These are phyloP conservation scores for Eragrostis curvula DNA, from an alignment of 176 grass and related monocot genomes.

Conservation along the genomic window DNA sequence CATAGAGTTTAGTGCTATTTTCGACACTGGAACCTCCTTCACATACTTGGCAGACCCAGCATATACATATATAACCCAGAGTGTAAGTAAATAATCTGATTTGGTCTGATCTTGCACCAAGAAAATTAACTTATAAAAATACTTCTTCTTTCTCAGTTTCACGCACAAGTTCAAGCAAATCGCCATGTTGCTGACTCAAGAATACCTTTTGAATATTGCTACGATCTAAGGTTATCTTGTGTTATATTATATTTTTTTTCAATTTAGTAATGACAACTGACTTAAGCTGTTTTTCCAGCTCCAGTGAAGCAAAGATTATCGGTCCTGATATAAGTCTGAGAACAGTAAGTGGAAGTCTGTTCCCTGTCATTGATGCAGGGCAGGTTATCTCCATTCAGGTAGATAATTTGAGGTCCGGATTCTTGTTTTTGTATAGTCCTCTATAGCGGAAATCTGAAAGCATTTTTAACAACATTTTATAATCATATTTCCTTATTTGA, in stretches of 20 bases:
- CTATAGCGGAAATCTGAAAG: not conserved
- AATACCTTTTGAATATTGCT: conserved; percentile 90
- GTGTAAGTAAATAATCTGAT: conserved; percentile 55
- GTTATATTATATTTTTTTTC: not conserved
- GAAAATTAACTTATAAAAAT: not conserved
- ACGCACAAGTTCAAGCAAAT: conserved; percentile 61
- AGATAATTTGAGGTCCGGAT: not conserved
- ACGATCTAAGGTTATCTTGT: conserved; percentile 62
- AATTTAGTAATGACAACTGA: not conserved
- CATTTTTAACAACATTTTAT: not conserved
- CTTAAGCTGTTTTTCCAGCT: conserved; percentile 41
- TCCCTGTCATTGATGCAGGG: conserved; percentile 69
- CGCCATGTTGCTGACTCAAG: conserved; percentile 52
- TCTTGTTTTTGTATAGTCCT: conserved; percentile 4
- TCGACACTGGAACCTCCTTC: conserved; percentile 88
- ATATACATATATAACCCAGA: conserved; percentile 70
- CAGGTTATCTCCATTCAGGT: conserved; percentile 67
- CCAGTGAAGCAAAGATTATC: conserved; percentile 48
- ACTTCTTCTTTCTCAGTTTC: conserved; percentile 58
- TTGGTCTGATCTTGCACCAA: not conserved
- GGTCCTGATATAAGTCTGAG: conserved; percentile 75
- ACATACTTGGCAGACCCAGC: conserved; percentile 77
- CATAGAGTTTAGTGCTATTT: conserved; percentile 62
- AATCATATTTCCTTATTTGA: not conserved
- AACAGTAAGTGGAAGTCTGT: conserved; percentile 57